These are phyloP conservation scores for Stachybotrys echinatus DNA, from an alignment of 2,329 filamentous ascomycete species.

Conservation along the genomic window DNA sequence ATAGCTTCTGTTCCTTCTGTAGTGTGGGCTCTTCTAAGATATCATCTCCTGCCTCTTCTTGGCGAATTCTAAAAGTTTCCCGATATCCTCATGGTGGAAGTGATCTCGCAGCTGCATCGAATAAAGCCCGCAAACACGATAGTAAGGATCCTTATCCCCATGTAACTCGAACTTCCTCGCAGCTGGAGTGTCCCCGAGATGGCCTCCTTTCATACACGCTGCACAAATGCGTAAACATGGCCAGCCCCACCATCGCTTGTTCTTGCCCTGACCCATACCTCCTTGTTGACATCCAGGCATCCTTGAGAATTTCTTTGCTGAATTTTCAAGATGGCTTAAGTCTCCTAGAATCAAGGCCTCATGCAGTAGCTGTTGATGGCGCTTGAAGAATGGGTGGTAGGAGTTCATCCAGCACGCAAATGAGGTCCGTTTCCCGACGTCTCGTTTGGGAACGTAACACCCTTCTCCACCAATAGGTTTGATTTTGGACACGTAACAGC, in stretches of 20 bases:
- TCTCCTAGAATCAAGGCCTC: constrained; percentile 2
- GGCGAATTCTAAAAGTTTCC: constrained; percentile 1
- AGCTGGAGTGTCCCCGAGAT: constrained; percentile 3
- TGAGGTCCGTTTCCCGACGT: constrained; percentile 1
- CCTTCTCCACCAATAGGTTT: constrained; percentile 2
- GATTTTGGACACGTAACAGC: constrained; percentile 4
- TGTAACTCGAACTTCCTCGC: constrained; percentile 4
- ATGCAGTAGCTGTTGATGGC: constrained; percentile 1
- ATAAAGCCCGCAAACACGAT: constrained; percentile 1
- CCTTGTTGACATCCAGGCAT: constrained; percentile 4
- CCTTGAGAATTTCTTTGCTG: not conserved
- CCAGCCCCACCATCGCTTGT: constrained; percentile 5
- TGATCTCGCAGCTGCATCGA: constrained; percentile 4
- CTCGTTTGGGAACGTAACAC: not conserved
- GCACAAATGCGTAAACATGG: constrained; percentile 2
- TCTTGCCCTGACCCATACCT: constrained; percentile 5
- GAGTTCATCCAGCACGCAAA: constrained; percentile 5
- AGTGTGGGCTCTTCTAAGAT: no score
- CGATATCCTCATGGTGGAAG: constrained; percentile 2
- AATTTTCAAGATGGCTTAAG: constrained; percentile 1
- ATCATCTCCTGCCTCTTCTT: constrained; percentile 5
- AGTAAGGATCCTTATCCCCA: constrained; percentile 3
- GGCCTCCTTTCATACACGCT: constrained; percentile 4
- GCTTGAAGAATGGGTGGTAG: constrained; percentile 3
- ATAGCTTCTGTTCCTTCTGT: no score